These are phyloP conservation scores for Solanum pinnatisectum DNA, from an alignment of 257 asterid genomes.

Conservation along the genomic window DNA sequence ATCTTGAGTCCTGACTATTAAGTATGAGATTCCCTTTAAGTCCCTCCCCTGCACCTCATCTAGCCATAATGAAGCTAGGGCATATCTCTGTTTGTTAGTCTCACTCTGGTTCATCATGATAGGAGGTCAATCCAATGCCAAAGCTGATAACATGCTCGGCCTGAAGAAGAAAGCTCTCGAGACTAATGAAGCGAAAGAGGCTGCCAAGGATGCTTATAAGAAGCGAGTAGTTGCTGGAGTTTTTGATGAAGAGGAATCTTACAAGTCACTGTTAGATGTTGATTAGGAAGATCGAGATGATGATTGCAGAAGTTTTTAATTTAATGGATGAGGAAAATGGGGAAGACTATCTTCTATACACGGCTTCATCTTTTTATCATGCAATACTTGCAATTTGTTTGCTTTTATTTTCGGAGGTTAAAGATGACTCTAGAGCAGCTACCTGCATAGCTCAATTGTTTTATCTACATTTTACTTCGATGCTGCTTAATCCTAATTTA, in stretches of 20 bases:
- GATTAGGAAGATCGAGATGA: slow-evolving; percentile 13
- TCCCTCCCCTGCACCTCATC: too few relatives aligned
- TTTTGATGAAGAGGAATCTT: slow-evolving; percentile 11
- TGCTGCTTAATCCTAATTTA: background rate
- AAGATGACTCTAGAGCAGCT: background rate
- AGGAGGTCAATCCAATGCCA: slow-evolving; percentile 49
- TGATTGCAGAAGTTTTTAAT: background rate
- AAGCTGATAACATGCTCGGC: slow-evolving; percentile 44
- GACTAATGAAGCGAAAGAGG: slow-evolving; percentile 15
- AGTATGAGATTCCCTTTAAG: too few relatives aligned
- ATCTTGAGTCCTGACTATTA: too few relatives aligned
- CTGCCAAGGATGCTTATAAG: slow-evolving; percentile 54
- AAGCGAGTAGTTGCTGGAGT: slow-evolving; percentile 6
- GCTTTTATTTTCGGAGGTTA: background rate
- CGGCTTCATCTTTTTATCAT: background rate
- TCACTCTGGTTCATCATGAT: slow-evolving; percentile 30
- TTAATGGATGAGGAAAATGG: background rate
- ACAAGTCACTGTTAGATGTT: slow-evolving; percentile 13
- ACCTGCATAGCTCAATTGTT: background rate
- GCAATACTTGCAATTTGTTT: background rate
- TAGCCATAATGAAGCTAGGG: too few relatives aligned
- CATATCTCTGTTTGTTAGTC: too few relatives aligned
- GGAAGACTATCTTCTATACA: background rate
- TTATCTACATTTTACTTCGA: background rate
- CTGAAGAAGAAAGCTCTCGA: slow-evolving; percentile 45